Evolutionary conservation across 1,284 basidiomycete species (phyloP).

Genomic region (Cerrena zonata): DNA sequence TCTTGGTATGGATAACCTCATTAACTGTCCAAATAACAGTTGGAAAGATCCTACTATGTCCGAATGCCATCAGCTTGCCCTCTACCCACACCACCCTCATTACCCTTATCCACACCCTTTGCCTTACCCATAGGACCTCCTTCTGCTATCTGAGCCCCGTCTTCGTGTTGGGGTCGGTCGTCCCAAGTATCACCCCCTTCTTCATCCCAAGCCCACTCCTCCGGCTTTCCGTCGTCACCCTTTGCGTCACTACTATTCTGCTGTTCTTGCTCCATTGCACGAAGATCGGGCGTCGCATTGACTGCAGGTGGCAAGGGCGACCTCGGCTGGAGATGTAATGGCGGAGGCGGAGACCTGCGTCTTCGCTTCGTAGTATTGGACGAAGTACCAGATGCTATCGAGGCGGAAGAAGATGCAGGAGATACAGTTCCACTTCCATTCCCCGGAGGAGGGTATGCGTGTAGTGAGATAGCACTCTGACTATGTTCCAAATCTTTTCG

Average conservation of each 20-base stretch:
- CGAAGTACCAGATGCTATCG: constrained; percentile 23
- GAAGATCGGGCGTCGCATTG: constrained; percentile 17
- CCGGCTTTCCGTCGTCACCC: constrained; percentile 11
- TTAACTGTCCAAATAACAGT: too few relatives aligned
- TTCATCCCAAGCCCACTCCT: constrained; percentile 53
- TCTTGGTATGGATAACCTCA: too few relatives aligned
- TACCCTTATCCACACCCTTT: background rate
- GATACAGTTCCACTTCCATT: constrained; percentile 37
- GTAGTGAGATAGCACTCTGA: constrained; percentile 27
- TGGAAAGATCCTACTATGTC: too few relatives aligned
- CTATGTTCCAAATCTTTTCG: constrained; percentile 25
- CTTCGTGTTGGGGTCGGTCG: constrained; percentile 35
- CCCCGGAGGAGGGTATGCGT: constrained; percentile 58
- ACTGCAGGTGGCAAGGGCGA: constrained; percentile 17
- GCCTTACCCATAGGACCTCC: constrained; percentile 20
- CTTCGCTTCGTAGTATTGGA: constrained; percentile 28
- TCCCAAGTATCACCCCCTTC: constrained; percentile 48
- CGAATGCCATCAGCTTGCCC: background rate
- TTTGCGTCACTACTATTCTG: constrained; percentile 7
- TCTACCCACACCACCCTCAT: background rate
- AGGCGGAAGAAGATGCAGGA: constrained; percentile 25
- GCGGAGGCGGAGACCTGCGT: constrained; percentile 36
- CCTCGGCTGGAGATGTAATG: constrained; percentile 27
- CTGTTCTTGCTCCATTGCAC: constrained; percentile 15
- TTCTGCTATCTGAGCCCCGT: constrained; percentile 36